Base-by-base conservation (phyloP, 495 filamentous ascomycete genomes). In the Neurospora sp. region DNA sequence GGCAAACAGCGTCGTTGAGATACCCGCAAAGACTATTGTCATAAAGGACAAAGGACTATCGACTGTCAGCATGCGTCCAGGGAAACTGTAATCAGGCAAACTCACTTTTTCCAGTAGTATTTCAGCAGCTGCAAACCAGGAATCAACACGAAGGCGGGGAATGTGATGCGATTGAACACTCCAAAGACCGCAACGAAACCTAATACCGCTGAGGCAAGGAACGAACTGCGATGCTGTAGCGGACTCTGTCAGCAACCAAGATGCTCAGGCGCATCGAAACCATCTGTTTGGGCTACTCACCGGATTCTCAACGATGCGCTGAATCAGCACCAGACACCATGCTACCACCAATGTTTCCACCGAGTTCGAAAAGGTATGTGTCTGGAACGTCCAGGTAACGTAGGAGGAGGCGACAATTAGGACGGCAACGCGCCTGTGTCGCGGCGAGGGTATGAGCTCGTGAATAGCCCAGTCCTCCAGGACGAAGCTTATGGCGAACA, bases 341-440 rank as follows among this genome's bases (percentile, higher is more conserved):
- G 90, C 86, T 20, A 99, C 94, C 40, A 92, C 86, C 76, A 99
- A 85, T 1, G 96, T 98, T 83, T 99, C 96, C 76, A 98, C 88
- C 70, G 94, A 94, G 82, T 99, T 99, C 79, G 96, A 98, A 83
- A 99, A 98, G 41, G 96, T 98, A 84, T 99, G 96, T 53, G 93
- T 97, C 84, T 99, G 96, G 84, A 92, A 97, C 53, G 96, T 97
- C 96, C 96, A 98, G 68, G 96, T 98, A 75, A 98, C 95, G 82
- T 98, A 99, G 31, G 92, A 96, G 18, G 96, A 98, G 59, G 94
- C 94, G 69, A 97, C 90, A 69, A 98, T 83, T 40, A 94, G 84
- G 46, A 96, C 84, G 22, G 93, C 92, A 44, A 88, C 83, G 75
- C 86, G 88, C 72, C 93, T 88, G 76, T 94, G 89, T 70, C 89